Percentiles rank a stretch among this genome's conserved stretches.
These are phyloP conservation scores for Xerocomus potaroensis DNA, from an alignment of 768 basidiomycete species.

Conservation along the genomic window DNA sequence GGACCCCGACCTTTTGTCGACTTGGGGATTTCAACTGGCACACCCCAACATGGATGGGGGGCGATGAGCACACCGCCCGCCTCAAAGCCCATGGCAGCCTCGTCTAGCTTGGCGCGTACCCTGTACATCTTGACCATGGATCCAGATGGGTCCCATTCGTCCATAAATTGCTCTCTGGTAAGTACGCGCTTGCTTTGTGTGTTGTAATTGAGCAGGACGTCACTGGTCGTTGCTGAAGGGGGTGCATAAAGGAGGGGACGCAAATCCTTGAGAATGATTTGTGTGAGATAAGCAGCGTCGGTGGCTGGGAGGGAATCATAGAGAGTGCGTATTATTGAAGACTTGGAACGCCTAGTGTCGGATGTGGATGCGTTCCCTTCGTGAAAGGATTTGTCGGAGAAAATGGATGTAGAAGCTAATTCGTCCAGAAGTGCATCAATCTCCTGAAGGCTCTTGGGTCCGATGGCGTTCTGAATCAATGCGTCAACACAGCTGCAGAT, in stretches of 20 bases:
- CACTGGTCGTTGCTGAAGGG: conserved; percentile 40
- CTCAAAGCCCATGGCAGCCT: conserved; percentile 46
- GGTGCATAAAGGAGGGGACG: conserved; percentile 74
- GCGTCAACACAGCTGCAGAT: conserved; percentile 3
- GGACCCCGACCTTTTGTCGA: conserved; percentile 69
- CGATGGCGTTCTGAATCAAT: conserved; percentile 15
- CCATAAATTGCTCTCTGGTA: conserved; percentile 61
- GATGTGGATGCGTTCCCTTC: conserved; percentile 24
- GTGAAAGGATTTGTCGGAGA: conserved; percentile 49
- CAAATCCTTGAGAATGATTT: conserved; percentile 86
- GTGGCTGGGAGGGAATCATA: conserved; percentile 56
- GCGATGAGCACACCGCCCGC: conserved; percentile 21
- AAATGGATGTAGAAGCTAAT: conserved; percentile 64
- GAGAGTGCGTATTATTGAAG: conserved; percentile 47
- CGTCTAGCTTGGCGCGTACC: conserved; percentile 54
- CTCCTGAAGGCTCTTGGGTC: conserved; percentile 38
- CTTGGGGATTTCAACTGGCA: conserved; percentile 76
- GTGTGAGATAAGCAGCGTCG: conserved; percentile 69
- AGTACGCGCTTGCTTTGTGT: conserved; percentile 52
- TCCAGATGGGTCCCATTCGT: conserved; percentile 60
- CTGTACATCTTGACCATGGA: conserved; percentile 52
- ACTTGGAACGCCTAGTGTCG: conserved; percentile 30
- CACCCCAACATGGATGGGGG: conserved; percentile 46
- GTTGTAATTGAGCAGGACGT: conserved; percentile 53
- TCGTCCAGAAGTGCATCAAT: conserved; percentile 70